Evolutionary conservation across 176 grass and related monocot genomes (phyloP).

Genomic region (Bothriochloa decipiens): DNA sequence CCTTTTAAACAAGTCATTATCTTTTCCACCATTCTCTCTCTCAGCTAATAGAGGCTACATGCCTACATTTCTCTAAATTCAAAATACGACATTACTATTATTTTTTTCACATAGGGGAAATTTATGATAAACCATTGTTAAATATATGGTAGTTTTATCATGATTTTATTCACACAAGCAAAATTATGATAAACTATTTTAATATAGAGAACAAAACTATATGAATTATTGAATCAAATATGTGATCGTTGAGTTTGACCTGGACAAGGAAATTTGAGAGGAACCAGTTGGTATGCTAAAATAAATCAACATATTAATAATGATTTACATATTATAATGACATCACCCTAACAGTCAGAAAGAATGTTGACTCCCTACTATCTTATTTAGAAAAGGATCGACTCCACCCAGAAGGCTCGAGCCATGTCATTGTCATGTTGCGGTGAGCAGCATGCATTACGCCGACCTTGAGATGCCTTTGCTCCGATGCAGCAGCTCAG

Average conservation of each 20-base stretch:
- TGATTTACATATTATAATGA: not conserved
- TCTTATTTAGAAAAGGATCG: not conserved
- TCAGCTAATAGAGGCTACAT: too few species aligned
- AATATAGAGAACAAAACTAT: not conserved
- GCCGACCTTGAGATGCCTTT: not conserved
- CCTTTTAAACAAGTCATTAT: too few species aligned
- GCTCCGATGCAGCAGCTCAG: conserved; percentile 23
- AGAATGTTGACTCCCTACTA: not conserved
- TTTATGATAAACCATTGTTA: too few species aligned
- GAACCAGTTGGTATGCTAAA: not conserved
- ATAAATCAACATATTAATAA: not conserved
- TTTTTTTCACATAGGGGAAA: too few species aligned
- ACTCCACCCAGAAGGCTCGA: not conserved
- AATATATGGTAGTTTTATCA: too few species aligned
- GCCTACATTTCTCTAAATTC: too few species aligned
- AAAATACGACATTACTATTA: too few species aligned
- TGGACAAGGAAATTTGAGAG: not conserved
- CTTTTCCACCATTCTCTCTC: too few species aligned
- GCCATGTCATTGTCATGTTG: not conserved
- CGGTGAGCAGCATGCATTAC: not conserved
- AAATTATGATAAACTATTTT: not conserved
- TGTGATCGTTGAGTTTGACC: too few species aligned
- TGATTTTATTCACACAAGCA: not conserved
- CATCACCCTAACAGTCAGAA: conserved; percentile 4
- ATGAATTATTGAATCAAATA: not conserved